These are phyloP conservation scores for Tricholoma bakamatsutake DNA, from an alignment of 768 basidiomycete species.

Conservation along the genomic window DNA sequence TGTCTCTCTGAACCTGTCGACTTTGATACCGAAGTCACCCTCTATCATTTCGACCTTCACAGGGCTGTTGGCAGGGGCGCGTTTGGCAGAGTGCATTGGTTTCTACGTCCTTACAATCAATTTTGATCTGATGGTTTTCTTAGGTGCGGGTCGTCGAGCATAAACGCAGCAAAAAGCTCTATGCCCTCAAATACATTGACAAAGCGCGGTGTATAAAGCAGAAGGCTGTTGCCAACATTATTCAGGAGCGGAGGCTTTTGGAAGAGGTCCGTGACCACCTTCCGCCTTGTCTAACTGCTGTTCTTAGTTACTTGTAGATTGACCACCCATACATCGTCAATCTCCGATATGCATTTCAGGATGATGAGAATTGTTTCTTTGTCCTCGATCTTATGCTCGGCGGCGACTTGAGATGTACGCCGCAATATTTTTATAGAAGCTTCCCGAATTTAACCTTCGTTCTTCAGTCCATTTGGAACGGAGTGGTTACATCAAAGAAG, in stretches of 20 bases:
- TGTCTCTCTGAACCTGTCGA: conserved; percentile 75
- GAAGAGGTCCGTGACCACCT: conserved; percentile 64
- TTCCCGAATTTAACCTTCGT: conserved; percentile 1
- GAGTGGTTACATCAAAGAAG: conserved; percentile 58
- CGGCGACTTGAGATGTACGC: conserved; percentile 86
- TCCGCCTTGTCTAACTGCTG: conserved; percentile 1
- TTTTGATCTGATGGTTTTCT: neutral
- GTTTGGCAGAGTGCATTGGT: conserved; percentile 90
- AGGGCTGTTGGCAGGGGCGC: conserved; percentile 95
- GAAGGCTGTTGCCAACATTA: conserved; percentile 87
- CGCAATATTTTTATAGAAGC: conserved; percentile 1
- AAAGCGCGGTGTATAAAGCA: conserved; percentile 88
- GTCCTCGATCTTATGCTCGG: conserved; percentile 96
- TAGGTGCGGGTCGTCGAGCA: conserved; percentile 97
- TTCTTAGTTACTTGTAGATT: conserved; percentile 39
- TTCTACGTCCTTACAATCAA: neutral
- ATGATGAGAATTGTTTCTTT: conserved; percentile 97
- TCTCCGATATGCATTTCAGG: conserved; percentile 93
- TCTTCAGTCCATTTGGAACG: conserved; percentile 78
- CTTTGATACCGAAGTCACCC: conserved; percentile 78
- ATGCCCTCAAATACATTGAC: conserved; percentile 97
- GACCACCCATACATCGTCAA: conserved; percentile 90
- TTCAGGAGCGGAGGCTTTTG: conserved; percentile 87
- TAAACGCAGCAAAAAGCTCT: conserved; percentile 86
- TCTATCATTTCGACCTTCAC: conserved; percentile 96